Percentiles rank a stretch among this genome's conserved stretches.
Evolutionary conservation across 176 grass and related monocot species (phyloP).

Genomic region (Alloteropsis semialata): DNA sequence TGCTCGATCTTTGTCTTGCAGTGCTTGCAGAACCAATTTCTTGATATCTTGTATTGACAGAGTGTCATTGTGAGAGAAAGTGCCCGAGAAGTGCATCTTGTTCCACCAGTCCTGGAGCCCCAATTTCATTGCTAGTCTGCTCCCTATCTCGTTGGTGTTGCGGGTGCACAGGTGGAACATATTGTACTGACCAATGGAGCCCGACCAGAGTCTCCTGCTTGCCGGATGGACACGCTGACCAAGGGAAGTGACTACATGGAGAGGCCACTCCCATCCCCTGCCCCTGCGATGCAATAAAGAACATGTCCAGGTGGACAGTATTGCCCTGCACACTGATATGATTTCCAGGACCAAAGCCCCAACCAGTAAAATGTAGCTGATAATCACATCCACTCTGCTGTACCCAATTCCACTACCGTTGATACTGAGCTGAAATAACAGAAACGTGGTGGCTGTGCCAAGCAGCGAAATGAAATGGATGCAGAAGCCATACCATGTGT

Average conservation of each 20-base stretch:
- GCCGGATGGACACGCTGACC: conserved; percentile 24
- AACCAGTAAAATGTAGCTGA: conserved; percentile 52
- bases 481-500: conserved; percentile 33
- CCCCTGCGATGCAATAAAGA: background rate
- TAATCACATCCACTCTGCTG: conserved; percentile 25
- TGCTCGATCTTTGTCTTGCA: conserved; percentile 5
- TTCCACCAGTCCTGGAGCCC: conserved; percentile 31
- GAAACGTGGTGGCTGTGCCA: background rate
- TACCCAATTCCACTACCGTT: background rate
- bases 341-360: conserved; percentile 42
- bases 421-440: conserved; percentile 8
- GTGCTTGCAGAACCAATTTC: conserved; percentile 17
- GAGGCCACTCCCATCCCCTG: conserved; percentile 13
- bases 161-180: conserved; percentile 26
- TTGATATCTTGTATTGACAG: conserved; percentile 21
- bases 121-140: conserved; percentile 14
- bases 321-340: background rate
- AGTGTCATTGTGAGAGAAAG: background rate
- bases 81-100: conserved; percentile 16
- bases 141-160: conserved; percentile 11
- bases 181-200: conserved; percentile 27
- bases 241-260: conserved; percentile 21
- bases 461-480: conserved; percentile 25
- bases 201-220: conserved; percentile 23
- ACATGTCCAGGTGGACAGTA: conserved; percentile 24